Percentiles rank a stretch among this genome's conserved stretches.
These are phyloP conservation scores for Gaultheria prostrata DNA, from an alignment of 148 eudicot genomes.

Conservation along the genomic window DNA sequence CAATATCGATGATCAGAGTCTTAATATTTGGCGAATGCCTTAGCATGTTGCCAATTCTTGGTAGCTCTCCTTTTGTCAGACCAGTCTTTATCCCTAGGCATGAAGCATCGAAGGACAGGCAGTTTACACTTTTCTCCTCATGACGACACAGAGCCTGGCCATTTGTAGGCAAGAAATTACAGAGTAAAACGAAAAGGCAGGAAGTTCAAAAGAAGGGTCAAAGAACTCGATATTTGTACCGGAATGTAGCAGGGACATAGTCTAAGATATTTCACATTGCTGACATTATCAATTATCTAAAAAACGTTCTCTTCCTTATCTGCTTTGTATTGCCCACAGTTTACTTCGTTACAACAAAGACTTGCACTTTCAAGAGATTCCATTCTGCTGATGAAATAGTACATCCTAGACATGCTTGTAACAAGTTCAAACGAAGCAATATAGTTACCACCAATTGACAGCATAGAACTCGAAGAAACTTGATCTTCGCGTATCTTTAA, in stretches of 20 bases:
- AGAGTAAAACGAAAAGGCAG: too few species aligned
- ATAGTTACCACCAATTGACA: not conserved
- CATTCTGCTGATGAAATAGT: not conserved
- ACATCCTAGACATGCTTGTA: not conserved
- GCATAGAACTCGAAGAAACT: not conserved
- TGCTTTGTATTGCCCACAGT: not conserved
- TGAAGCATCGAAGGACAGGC: not conserved
- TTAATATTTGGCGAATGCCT: slow-evolving; percentile 15
- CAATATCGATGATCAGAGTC: slow-evolving; percentile 5
- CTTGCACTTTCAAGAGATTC: slow-evolving; percentile 5
- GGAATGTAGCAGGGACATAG: not conserved
- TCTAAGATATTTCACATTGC: not conserved
- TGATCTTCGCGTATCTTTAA: not conserved
- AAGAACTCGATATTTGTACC: not conserved
- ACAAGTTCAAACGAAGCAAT: slow-evolving; percentile 7
- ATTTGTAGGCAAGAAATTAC: not conserved
- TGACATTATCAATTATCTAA: not conserved
- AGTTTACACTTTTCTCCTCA: too few species aligned
- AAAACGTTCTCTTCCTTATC: too few species aligned
- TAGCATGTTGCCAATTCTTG: slow-evolving; percentile 16
- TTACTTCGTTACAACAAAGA: not conserved
- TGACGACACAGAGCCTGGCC: not conserved
- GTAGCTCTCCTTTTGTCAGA: slow-evolving; percentile 14
- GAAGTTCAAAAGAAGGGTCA: not conserved
- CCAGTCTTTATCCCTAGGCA: not conserved